These are phyloP conservation scores for Astraeus odoratus DNA, from an alignment of 768 basidiomycete species.

Conservation along the genomic window DNA sequence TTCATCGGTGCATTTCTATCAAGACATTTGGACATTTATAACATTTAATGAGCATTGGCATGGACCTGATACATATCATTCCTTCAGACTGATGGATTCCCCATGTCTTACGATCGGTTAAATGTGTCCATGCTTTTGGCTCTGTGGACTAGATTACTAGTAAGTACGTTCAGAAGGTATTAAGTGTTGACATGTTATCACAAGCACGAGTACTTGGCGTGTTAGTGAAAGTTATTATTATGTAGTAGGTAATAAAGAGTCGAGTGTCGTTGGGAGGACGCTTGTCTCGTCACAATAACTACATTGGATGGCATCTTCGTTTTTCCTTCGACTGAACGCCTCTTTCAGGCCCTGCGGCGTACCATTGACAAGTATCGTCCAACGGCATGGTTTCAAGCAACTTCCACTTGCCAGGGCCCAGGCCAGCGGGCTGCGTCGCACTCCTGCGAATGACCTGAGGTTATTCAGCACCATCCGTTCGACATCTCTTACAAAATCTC, in stretches of 20 bases:
- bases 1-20: background rate
- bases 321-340: conserved; percentile 9
- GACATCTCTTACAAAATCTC: conserved; percentile 4
- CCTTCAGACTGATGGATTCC: background rate
- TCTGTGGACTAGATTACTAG: too few relatives aligned
- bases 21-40: background rate
- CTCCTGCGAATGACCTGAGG: background rate
- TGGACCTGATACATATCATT: background rate
- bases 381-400: background rate
- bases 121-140: too few relatives aligned
- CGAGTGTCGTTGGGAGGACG: too few relatives aligned
- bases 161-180: too few relatives aligned
- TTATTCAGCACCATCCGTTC: background rate
- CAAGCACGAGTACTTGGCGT: too few relatives aligned
- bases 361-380: conserved; percentile 3
- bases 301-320: conserved; percentile 5
- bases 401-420: conserved; percentile 1
- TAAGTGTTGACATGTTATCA: too few relatives aligned
- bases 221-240: too few relatives aligned
- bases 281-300: background rate
- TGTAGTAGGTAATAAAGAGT: too few relatives aligned
- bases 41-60: background rate
- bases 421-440: background rate
- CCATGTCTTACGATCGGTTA: background rate
- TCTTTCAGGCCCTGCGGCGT: conserved; percentile 11